Evolutionary conservation across 345 rosid genomes (phyloP), one percentile per base, ranked within the genome.

Genomic region (Arabis hirsuta): DNA sequence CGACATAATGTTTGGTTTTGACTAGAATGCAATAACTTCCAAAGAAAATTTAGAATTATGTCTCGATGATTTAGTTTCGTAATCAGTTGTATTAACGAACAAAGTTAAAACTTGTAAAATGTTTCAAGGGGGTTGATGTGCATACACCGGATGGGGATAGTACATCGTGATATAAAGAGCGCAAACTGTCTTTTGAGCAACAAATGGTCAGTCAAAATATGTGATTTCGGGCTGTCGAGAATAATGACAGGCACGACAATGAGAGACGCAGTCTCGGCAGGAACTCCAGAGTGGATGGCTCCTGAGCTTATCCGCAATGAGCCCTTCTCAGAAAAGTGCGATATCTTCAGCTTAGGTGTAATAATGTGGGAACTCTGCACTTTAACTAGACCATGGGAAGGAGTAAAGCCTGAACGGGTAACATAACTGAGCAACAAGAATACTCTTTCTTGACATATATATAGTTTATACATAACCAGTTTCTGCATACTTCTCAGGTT

Each of bases 231-330:
- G 71, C 92, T 96, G 9, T 92, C 99, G 10, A 92, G 96, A 75
- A 85, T 87, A 65, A 86, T 90, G 94, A 83, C 83, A 9, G 86
- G 86, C 16, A 64, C 71, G 11, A 82, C 91, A 62, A 86, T 96
- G 81, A 85, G 84, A 78, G 96, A 88, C 75, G 73, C 89, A 22
- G 85, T 96, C 38, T 92, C 92, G 52, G 98, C 98, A 22, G 99
- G 99, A 81, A 92, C 99, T 26, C 99, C 97, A 10, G 98, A 92
- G 79, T 96, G 99, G 99, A 96, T 96, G 99, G 98, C 97, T 66
- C 99, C 99, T 24, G 98, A 96, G 62, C 99, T 96, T 42, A 87
- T 88, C 45, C 91, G 96, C 22, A 90, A 87, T 43, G 96, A 91
- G 55, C 92, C 92, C 46, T 92, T 96, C 81, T 86, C 96, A 12